Base-by-base conservation (phyloP, 495 filamentous ascomycete genomes). In the Parathielavia appendiculata region DNA sequence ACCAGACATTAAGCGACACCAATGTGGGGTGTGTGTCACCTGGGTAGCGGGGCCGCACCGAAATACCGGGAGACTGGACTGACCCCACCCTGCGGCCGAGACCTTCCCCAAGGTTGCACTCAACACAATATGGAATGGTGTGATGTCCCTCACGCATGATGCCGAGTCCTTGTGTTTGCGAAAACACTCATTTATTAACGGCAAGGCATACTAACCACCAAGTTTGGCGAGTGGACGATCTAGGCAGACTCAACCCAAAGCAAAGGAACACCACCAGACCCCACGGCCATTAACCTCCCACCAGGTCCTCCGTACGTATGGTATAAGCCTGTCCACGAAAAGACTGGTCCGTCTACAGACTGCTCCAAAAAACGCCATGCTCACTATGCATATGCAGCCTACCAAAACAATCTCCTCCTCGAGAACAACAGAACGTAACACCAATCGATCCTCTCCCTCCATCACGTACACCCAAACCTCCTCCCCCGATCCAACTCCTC, bases 401-500 rank as follows among this genome's bases (percentile, higher is more conserved):
- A 34, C 44, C 44, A 12, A 35, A 11, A 34, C 16, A 17, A 17
- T 32, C 13, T 32, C 45, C 13, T 4, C 14, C 7, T 1, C 30
- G n/a, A 47, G 17, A 34, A n/a, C 51, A 51, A 51, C 17, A 16
- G n/a, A 39, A 40, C 39, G 35, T 36, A 54, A 17, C 47, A n/a
- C 38, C 26, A 49, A 12, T 35, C 17, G 20, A 36, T 12, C 34
- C 34, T 12, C 14, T 36, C n/a, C 30, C 8, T n/a, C n/a, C 10
- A 36, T 57, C 50, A 63, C 26, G 32, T 54, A 45, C 57, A 64
- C n/a, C 68, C 68, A 57, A 71, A 68, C 55, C 57, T 52, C 43
- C 68, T 26, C 22, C 68, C 68, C 51, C 43, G 57, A 61, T 69
- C 68, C 62, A 71, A 43, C 60, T 62, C 51, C 44, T 19, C 46